Evolutionary conservation across 1,284 basidiomycete genomes (phyloP), one percentile per base, ranked within the genome.

Genomic region (Sporisorium iseilematis-ciliati): DNA sequence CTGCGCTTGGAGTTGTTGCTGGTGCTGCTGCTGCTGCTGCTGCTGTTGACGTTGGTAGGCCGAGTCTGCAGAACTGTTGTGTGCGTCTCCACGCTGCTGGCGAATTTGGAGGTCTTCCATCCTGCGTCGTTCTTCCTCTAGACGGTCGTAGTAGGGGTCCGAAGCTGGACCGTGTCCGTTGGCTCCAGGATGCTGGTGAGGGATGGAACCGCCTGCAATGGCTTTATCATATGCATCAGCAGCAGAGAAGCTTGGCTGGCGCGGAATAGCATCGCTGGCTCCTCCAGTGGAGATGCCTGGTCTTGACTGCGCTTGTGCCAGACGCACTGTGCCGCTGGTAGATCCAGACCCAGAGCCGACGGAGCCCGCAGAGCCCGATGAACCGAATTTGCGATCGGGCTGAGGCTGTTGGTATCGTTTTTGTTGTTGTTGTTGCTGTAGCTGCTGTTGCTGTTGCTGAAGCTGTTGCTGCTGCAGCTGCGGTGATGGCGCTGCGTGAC

Each of bases 301-400:
- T 54, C 77, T 62, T n/a, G 51, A 54, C 4, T 58, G 66, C 7
- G 70, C 57, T 11, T 40, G 57, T 18, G 67, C 72, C 18, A 78
- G 55, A 4, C 78, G 76, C 8, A 82, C 80, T 20, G 80, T 82
- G 26, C 80, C 78, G 16, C 78, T 74, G 38, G 66, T 54, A 2
- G 71, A 75, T 1, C 76, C 78, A n/a, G 72, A 76, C 1, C 76
- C 78, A 4, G 71, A 75, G 2, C 78, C 78, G 1, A 49, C 43
- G 1, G 78, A 80, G n/a, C 73, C 78, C 7, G 57, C 48, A 4
- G 78, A 80, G 6, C 75, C 59, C 12, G 62, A 60, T 6, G 72
- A 73, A 23, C 51, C 63, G 31, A 71, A 80, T 45, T 69, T 52
- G 48, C 65, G 65, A 26, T 75, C 73, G 12, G 51, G 57, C 51